These are phyloP conservation scores for Puccinia horiana DNA, from an alignment of 1,284 basidiomycete genomes.

Conservation along the genomic window DNA sequence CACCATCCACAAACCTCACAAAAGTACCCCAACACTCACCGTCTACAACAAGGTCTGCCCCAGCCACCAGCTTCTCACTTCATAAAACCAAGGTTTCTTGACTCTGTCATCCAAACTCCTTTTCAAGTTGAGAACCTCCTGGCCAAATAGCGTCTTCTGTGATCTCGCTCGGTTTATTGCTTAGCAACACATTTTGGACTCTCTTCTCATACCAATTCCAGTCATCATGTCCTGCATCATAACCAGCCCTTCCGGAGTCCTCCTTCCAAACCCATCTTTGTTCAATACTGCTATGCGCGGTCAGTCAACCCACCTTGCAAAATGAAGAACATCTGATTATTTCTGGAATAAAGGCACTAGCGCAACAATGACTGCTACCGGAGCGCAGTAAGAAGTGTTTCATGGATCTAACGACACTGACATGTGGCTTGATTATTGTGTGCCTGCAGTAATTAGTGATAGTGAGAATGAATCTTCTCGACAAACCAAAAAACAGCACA, in stretches of 20 bases:
- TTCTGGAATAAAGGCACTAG: slow-evolving; percentile 42
- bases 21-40: too few relatives aligned
- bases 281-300: slow-evolving; percentile 25
- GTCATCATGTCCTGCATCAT: slow-evolving; percentile 12
- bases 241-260: background rate
- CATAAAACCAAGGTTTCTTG: too few relatives aligned
- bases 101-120: too few relatives aligned
- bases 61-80: too few relatives aligned
- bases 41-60: too few relatives aligned
- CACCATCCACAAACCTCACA: too few relatives aligned
- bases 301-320: background rate
- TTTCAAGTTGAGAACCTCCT: too few relatives aligned
- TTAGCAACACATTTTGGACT: too few relatives aligned
- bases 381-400: background rate
- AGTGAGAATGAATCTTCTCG: slow-evolving; percentile 27
- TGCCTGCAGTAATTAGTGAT: slow-evolving; percentile 37
- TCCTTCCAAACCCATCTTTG: slow-evolving; percentile 5
- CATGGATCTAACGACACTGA: background rate
- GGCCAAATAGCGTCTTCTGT: too few relatives aligned
- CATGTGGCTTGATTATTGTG: slow-evolving; percentile 27
- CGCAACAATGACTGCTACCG: too few relatives aligned
- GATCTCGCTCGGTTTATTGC: too few relatives aligned
- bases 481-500: background rate
- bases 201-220: too few relatives aligned
- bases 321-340: slow-evolving; percentile 28